Conservation (phyloP, 345 rosid species). For the Sisymbrium altissimum region DNA sequence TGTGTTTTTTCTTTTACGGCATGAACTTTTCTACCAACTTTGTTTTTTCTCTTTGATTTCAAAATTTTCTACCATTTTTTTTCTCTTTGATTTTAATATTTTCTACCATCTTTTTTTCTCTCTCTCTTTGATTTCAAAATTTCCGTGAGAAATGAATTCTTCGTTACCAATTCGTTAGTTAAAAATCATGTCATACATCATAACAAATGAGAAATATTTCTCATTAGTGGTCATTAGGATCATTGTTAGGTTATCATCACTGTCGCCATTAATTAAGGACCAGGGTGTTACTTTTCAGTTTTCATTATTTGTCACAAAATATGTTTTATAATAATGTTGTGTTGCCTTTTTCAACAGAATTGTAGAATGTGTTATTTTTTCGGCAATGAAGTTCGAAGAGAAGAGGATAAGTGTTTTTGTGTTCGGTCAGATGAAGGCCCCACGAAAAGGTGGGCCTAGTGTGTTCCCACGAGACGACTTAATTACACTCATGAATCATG, state of each 20-base stretch:
- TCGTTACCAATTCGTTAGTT: neutral
- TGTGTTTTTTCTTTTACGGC: too few relatives aligned
- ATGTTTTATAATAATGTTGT: too few relatives aligned
- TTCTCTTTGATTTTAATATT: neutral
- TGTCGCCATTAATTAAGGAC: neutral
- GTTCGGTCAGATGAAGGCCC: neutral
- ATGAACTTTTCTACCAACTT: too few relatives aligned
- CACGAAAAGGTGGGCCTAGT: neutral
- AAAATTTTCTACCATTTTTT: neutral
- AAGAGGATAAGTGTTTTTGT: too few relatives aligned
- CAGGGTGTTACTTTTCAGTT: neutral
- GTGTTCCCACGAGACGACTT: neutral
- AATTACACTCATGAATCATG: neutral
- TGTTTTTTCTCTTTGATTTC: neutral
- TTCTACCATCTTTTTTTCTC: neutral
- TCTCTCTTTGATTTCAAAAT: neutral
- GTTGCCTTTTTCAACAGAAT: neutral
- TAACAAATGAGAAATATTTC: too few relatives aligned
- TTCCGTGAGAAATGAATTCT: neutral
- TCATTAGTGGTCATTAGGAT: neutral
- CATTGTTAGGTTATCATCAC: neutral
- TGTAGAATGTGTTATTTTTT: neutral
- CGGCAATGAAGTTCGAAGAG: too few relatives aligned
- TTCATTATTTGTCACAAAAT: neutral
- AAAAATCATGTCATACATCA: neutral